Conservation (phyloP, 306 rosid species). For the Lagenaria siceraria region DNA sequence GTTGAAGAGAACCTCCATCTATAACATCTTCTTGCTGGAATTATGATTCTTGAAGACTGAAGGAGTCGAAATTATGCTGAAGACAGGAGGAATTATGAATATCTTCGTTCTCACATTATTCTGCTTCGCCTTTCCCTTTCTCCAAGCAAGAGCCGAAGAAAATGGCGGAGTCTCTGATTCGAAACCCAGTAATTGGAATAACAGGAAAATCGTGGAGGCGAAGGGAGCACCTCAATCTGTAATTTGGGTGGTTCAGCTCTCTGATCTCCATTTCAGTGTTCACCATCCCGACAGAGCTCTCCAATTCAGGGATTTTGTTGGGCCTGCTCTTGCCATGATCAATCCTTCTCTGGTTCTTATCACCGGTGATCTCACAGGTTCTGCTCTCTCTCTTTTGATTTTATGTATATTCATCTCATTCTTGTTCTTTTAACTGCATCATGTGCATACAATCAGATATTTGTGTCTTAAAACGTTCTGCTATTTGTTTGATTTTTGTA, state of each 20-base stretch:
- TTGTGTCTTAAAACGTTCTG: background rate
- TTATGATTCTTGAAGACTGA: background rate
- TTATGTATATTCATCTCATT: background rate
- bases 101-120: background rate
- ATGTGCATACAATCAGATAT: background rate
- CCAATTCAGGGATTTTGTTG: slow-evolving; percentile 42
- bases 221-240: slow-evolving; percentile 54
- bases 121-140: background rate
- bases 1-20: background rate
- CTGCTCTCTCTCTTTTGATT: background rate
- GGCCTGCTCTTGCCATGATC: slow-evolving; percentile 62
- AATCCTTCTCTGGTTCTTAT: slow-evolving; percentile 91
- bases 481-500: background rate
- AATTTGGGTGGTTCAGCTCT: slow-evolving; percentile 85
- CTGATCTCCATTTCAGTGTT: slow-evolving; percentile 94
- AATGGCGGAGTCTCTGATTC: background rate
- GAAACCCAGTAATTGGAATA: background rate
- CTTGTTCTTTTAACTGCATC: background rate
- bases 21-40: background rate
- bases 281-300: slow-evolving; percentile 74
- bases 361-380: slow-evolving; percentile 96
- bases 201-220: slow-evolving; percentile 14
- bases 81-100: background rate
- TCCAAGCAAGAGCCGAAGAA: background rate
- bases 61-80: background rate